phyloP scores from a whole-genome alignment of 331 rosid genomes.

The Saraca asoca region DNA sequence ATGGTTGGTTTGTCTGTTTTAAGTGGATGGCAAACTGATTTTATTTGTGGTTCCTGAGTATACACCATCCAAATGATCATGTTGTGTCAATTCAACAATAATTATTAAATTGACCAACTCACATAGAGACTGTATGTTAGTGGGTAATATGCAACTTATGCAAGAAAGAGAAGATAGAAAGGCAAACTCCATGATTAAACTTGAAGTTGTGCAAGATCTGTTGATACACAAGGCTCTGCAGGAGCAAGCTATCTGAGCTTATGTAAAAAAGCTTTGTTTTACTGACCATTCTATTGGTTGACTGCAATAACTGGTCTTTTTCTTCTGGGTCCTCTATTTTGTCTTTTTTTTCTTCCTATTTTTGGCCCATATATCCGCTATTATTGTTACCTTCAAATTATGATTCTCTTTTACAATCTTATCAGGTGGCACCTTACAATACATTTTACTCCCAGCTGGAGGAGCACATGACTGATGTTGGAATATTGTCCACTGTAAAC shows the following conservation, averaged over 20 bases:
- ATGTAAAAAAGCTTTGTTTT: not conserved
- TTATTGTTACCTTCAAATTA: too few species aligned
- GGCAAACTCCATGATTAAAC: slow-evolving; percentile 23
- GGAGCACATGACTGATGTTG: slow-evolving; percentile 90
- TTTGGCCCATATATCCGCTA: too few species aligned
- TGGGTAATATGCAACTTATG: too few species aligned
- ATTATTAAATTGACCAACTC: too few species aligned
- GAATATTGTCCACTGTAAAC: slow-evolving; percentile 68
- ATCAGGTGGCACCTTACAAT: slow-evolving; percentile 96
- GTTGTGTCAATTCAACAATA: too few species aligned
- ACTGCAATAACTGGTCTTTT: too few species aligned
- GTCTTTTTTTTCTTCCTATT: not conserved
- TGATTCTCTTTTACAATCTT: slow-evolving; percentile 20
- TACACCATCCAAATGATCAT: too few species aligned
- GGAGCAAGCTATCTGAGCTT: slow-evolving; percentile 15
- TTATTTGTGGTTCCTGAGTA: too few species aligned
- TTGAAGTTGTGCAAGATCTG: slow-evolving; percentile 6
- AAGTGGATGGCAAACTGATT: too few species aligned
- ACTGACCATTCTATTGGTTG: slow-evolving; percentile 3
- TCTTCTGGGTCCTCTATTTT: not conserved
- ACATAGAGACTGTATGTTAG: too few species aligned
- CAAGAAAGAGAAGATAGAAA: too few species aligned
- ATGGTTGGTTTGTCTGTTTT: too few species aligned
- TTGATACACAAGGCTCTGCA: slow-evolving; percentile 18
- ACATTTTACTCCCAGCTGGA: slow-evolving; percentile 83